phyloP scores from a whole-genome alignment of 345 rosid species.

The Citrus sp. region DNA sequence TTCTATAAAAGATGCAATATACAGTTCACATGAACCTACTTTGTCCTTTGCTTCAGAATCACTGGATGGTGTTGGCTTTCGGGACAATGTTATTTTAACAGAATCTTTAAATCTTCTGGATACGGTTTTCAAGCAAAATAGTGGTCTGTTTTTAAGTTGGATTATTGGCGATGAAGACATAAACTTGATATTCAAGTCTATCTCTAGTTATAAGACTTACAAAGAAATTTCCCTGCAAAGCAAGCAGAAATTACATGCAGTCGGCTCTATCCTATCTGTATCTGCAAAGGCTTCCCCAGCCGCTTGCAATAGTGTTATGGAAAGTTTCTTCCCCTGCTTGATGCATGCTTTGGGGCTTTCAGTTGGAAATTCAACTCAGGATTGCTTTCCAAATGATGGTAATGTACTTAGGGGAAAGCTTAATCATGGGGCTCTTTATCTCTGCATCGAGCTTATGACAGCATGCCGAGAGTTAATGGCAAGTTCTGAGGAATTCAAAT shows the following conservation, averaged over 20 bases:
- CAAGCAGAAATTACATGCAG: constrained; percentile 53
- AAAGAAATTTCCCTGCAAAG: constrained; percentile 42
- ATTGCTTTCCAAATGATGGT: constrained; percentile 24
- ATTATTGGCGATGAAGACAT: constrained; percentile 60
- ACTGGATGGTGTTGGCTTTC: constrained; percentile 34
- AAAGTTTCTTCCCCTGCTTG: constrained; percentile 51
- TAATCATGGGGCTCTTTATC: constrained; percentile 65
- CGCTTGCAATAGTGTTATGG: constrained; percentile 62
- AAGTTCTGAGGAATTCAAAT: constrained; percentile 23
- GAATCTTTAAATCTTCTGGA: constrained; percentile 65
- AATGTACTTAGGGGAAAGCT: constrained; percentile 29
- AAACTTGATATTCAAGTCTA: constrained; percentile 43
- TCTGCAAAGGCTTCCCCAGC: constrained; percentile 59
- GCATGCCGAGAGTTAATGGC: constrained; percentile 60
- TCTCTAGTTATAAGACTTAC: constrained; percentile 42
- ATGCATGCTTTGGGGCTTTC: constrained; percentile 52
- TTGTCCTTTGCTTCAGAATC: constrained; percentile 45
- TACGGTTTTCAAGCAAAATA: constrained; percentile 51
- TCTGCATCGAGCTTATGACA: constrained; percentile 62
- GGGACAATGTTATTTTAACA: constrained; percentile 44
- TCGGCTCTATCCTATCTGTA: constrained; percentile 61
- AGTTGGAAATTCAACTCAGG: constrained; percentile 27
- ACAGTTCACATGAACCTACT: constrained; percentile 41
- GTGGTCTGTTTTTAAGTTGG: constrained; percentile 39
- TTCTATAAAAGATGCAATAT: constrained; percentile 57